Base-by-base conservation (phyloP, 1,284 basidiomycete genomes). In the Apiotrichum domesticum region DNA sequence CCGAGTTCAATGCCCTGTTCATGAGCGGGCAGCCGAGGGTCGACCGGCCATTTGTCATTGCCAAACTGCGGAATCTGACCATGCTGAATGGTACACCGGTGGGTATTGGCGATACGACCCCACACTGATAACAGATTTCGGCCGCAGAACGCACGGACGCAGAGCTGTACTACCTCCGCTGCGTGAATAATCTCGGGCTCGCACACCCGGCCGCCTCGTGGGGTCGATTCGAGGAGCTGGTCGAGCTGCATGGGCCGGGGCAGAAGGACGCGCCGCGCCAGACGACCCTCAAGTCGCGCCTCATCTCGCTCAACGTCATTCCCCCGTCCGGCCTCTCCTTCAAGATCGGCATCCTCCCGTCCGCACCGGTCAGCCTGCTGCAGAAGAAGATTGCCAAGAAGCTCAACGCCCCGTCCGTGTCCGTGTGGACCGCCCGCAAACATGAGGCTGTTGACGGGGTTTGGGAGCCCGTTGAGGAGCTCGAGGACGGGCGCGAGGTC, bases 141-240 rank as follows among this genome's bases (percentile, higher is more conserved):
- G 56, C 73, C 7, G 83, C 82, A 59, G 91, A 95, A 70, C 81
- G 94, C 40, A 79, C 76, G n/a, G 94, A 97, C 67, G 85, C 87
- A 50, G 93, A 97, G 75, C 74, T 90, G 43, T 89, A 87, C 69
- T 95, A 93, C 74, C 78, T 94, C 52, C 85, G 85, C n/a, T 56
- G 55, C 33, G 39, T 80, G 78, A 66, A 78, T 86, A 60, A 77
- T 21, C 46, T 58, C 3, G 14, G 56, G 2, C 46, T 9, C 7
- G 33, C 51, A 3, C 50, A 55, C 10, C 41, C 55, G 6, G 44
- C 15, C 3, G 14, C 51, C 4, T 46, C 43, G 9, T 72, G 70
- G 70, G 66, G 65, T 0, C 52, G 67, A 29, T 71, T 67, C 34
- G 61, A 61, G 4, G 67, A 67, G 40, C 55, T 72, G 9, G 57